A percentile compares a stretch with the other conserved stretches of the same genome.
phyloP scores from a whole-genome alignment of 1,284 basidiomycete species.

The Stygiomarasmius scandens region DNA sequence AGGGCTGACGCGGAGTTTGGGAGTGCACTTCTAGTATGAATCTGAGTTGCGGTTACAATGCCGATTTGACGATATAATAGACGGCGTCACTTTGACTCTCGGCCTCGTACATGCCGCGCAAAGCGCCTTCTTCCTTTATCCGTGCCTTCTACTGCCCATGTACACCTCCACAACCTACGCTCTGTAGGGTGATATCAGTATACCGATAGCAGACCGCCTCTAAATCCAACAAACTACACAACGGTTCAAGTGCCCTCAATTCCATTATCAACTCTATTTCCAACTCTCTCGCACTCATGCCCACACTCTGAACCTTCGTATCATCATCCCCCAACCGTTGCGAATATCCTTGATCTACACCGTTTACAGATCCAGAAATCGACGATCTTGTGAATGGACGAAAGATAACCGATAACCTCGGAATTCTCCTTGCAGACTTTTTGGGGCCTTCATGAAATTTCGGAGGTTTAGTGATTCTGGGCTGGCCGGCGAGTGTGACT shows the following conservation, averaged over 20 bases:
- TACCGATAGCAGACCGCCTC: conserved; percentile 20
- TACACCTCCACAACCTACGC: conserved; percentile 5
- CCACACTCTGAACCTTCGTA: conserved; percentile 23
- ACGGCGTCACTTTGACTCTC: too few relatives aligned
- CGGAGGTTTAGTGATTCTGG: conserved; percentile 36
- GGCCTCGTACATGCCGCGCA: too few relatives aligned
- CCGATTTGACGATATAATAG: too few relatives aligned
- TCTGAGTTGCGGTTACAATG: too few relatives aligned
- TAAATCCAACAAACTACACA: conserved; percentile 16
- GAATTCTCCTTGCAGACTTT: conserved; percentile 26
- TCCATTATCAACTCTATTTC: not conserved
- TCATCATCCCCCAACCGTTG: conserved; percentile 31
- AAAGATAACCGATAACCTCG: conserved; percentile 26
- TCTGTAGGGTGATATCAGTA: conserved; percentile 8
- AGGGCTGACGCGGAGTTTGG: too few relatives aligned
- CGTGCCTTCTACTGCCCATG: not conserved
- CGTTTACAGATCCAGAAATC: conserved; percentile 33
- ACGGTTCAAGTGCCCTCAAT: conserved; percentile 7
- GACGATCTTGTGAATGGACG: conserved; percentile 26
- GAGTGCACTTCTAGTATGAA: too few relatives aligned
- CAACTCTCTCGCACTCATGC: conserved; percentile 13
- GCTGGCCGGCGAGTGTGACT: conserved; percentile 37
- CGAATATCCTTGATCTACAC: conserved; percentile 35
- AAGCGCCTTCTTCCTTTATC: too few relatives aligned
- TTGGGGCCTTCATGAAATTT: conserved; percentile 28